These are phyloP conservation scores for Fomitopsis schrenkii DNA, from an alignment of 1,284 basidiomycete genomes.

Conservation along the genomic window DNA sequence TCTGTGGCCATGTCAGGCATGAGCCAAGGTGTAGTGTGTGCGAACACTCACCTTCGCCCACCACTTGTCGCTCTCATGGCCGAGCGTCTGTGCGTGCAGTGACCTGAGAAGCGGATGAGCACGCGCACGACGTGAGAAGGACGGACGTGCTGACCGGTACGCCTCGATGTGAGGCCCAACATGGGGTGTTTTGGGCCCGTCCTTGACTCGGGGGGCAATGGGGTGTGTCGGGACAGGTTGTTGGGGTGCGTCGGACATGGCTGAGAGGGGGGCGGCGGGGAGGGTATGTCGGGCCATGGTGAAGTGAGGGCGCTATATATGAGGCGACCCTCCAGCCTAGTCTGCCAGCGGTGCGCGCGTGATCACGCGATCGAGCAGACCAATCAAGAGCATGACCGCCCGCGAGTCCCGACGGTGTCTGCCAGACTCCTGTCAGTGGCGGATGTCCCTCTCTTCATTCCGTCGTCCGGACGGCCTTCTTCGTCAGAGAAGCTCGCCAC, in stretches of 20 bases:
- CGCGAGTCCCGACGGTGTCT: background rate
- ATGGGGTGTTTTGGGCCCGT: conserved; percentile 63
- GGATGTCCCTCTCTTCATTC: background rate
- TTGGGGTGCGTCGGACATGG: conserved; percentile 13
- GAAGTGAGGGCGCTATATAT: conserved; percentile 7
- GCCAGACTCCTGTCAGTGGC: background rate
- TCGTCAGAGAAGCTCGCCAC: background rate
- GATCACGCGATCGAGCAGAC: conserved; percentile 8
- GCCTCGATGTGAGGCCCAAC: conserved; percentile 72
- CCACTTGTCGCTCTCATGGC: conserved; percentile 76
- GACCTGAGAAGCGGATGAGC: conserved; percentile 10
- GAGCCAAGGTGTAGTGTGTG: background rate
- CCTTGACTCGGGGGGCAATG: conserved; percentile 62
- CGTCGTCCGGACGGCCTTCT: background rate
- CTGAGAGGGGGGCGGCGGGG: background rate
- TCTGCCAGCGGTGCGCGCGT: conserved; percentile 5
- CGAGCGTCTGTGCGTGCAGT: conserved; percentile 70
- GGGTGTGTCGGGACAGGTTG: conserved; percentile 42
- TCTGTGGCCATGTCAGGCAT: conserved; percentile 36
- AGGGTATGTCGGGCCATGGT: background rate
- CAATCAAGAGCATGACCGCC: conserved; percentile 2
- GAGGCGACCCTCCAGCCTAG: conserved; percentile 2
- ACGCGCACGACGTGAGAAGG: background rate
- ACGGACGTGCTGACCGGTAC: conserved; percentile 43
- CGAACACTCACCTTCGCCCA: conserved; percentile 71